These are phyloP conservation scores for Penicillium oxalicum DNA, from an alignment of 2,329 filamentous ascomycete genomes.

Conservation along the genomic window DNA sequence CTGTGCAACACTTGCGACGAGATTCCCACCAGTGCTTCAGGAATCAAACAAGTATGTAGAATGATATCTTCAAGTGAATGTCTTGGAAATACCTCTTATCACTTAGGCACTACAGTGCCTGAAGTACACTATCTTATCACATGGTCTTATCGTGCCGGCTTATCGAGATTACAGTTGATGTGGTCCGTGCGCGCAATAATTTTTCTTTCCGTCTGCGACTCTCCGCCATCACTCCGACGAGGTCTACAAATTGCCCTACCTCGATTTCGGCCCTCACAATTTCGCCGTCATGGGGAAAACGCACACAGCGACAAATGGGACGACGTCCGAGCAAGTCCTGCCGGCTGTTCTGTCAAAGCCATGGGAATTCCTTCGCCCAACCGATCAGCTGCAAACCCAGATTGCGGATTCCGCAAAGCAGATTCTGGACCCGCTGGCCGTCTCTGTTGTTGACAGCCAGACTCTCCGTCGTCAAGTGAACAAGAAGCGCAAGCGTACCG, in stretches of 20 bases:
- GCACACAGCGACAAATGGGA: slow-evolving; percentile 3
- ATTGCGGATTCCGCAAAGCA: slow-evolving; percentile 72
- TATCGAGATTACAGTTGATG: too few relatives aligned
- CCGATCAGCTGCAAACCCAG: slow-evolving; percentile 58
- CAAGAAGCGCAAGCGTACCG: slow-evolving; percentile 69
- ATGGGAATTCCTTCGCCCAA: slow-evolving; percentile 71
- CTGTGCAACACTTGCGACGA: too few relatives aligned
- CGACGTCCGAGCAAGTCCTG: slow-evolving; percentile 8
- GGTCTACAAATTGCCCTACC: not conserved
- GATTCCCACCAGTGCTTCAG: too few relatives aligned
- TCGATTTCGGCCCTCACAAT: not conserved
- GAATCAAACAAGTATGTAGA: too few relatives aligned
- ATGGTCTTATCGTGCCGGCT: too few relatives aligned
- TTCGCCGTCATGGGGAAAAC: slow-evolving; percentile 14
- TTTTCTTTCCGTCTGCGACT: slow-evolving; percentile 15
- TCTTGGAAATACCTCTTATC: too few relatives aligned
- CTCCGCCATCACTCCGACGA: not conserved
- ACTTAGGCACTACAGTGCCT: too few relatives aligned
- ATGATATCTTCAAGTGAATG: too few relatives aligned
- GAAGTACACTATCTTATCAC: too few relatives aligned
- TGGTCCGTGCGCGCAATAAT: slow-evolving; percentile 14
- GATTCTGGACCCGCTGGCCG: slow-evolving; percentile 71
- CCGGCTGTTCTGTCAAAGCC: slow-evolving; percentile 52
- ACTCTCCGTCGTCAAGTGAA: slow-evolving; percentile 59
- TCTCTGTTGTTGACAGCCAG: slow-evolving; percentile 67